phyloP scores from a whole-genome alignment of 495 filamentous ascomycete species.

The Haplographium delicatum region DNA sequence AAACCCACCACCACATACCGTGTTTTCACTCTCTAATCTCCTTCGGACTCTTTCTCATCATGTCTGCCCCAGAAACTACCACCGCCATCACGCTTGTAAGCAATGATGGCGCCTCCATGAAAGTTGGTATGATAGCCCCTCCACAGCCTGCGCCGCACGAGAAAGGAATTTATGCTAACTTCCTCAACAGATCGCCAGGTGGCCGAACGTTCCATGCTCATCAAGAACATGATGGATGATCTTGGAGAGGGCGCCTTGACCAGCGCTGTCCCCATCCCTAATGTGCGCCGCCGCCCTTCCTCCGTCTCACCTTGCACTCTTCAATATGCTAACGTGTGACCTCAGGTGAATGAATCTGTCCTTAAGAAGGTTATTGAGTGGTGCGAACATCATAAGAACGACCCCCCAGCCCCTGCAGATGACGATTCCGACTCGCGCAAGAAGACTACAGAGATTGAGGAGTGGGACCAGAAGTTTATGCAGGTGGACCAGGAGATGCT shows the following conservation, averaged over 20 bases:
- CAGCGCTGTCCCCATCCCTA: conserved; percentile 77
- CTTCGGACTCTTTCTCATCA: not conserved
- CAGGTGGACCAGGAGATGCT: conserved; percentile 99
- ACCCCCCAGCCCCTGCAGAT: conserved; percentile 67
- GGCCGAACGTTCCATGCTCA: conserved; percentile 86
- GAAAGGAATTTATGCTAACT: conserved; percentile 3
- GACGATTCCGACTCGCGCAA: conserved; percentile 93
- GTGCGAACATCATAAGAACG: conserved; percentile 89
- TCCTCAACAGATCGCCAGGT: conserved; percentile 63
- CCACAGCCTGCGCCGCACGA: conserved; percentile 1
- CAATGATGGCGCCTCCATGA: conserved; percentile 51
- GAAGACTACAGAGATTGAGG: conserved; percentile 97
- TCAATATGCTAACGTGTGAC: not conserved
- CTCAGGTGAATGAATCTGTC: conserved; percentile 88
- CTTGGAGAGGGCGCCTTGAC: conserved; percentile 62
- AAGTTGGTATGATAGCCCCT: conserved; percentile 45
- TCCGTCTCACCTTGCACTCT: not conserved
- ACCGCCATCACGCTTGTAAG: conserved; percentile 46
- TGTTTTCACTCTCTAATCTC: not conserved
- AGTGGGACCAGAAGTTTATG: conserved; percentile 99
- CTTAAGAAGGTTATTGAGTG: conserved; percentile 95
- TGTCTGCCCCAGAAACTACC: not conserved
- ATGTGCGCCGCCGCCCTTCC: conserved; percentile 51
- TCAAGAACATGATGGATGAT: conserved; percentile 98
- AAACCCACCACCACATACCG: not conserved